Conservation (phyloP, 2,329 filamentous ascomycete genomes). For the Ampelomyces quisqualis region DNA sequence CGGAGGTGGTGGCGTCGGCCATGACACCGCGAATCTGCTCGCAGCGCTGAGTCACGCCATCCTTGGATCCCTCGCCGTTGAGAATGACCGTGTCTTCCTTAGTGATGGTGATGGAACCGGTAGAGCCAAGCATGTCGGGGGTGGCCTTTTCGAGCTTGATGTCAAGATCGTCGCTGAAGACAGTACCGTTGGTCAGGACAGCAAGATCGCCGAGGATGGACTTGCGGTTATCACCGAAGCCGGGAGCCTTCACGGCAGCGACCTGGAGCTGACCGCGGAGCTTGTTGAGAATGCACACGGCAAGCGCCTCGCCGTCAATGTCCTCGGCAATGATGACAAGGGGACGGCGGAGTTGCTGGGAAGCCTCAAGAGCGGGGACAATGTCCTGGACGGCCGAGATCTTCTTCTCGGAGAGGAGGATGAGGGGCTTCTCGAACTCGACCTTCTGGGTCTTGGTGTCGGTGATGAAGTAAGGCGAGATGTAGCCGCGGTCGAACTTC, state of each 20-base stretch:
- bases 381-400: conserved; percentile 99
- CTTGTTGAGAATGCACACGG: conserved; percentile 99
- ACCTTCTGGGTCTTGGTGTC: conserved; percentile 98
- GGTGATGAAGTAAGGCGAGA: conserved; percentile 99
- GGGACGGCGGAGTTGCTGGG: conserved; percentile 89
- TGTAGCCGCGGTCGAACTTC: conserved; percentile 98
- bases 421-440: conserved; percentile 98
- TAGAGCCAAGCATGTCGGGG: conserved; percentile 91
- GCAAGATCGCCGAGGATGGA: conserved; percentile 96
- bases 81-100: conserved; percentile 99
- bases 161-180: conserved; percentile 98
- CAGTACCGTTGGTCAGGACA: conserved; percentile 92
- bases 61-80: conserved; percentile 95
- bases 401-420: conserved; percentile 99
- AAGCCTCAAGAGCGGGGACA: conserved; percentile 94
- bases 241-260: conserved; percentile 96
- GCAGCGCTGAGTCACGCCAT: conserved; percentile 88
- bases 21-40: conserved; percentile 99
- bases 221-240: conserved; percentile 99
- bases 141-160: conserved; percentile 99
- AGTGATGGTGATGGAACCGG: conserved; percentile 98
- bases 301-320: conserved; percentile 96
- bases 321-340: conserved; percentile 99
- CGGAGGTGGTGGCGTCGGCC: conserved; percentile 86
- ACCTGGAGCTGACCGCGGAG: conserved; percentile 99